Evolutionary conservation across 805 yeast genomes (phyloP).

Genomic region (Saturnispora besseyi): DNA sequence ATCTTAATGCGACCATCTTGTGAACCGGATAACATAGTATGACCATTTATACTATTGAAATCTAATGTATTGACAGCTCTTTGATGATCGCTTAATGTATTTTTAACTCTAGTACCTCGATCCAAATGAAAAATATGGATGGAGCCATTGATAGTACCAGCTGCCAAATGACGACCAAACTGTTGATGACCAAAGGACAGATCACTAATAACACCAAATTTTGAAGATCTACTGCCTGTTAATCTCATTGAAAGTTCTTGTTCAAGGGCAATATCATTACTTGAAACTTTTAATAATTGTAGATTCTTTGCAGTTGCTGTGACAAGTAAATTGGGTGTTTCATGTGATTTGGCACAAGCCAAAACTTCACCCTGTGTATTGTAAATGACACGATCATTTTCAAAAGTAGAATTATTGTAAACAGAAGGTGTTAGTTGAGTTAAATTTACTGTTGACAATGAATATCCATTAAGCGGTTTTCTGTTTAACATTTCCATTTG

Average conservation of each 20-base stretch:
- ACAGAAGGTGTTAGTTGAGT: conserved; percentile 12
- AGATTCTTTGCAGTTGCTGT: conserved; percentile 36
- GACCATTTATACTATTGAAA: conserved; percentile 32
- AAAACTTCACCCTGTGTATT: conserved; percentile 29
- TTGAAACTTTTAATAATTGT: conserved; percentile 31
- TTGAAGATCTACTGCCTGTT: conserved; percentile 25
- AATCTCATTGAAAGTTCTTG: conserved; percentile 28
- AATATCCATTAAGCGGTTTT: not conserved
- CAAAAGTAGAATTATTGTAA: conserved; percentile 4
- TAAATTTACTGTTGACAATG: not conserved
- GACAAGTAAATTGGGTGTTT: conserved; percentile 29
- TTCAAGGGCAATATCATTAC: conserved; percentile 24
- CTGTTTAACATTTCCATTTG: not conserved
- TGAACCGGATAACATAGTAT: conserved; percentile 50
- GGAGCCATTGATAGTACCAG: conserved; percentile 40
- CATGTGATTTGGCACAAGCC: conserved; percentile 27
- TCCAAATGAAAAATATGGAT: conserved; percentile 29
- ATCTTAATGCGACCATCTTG: conserved; percentile 72
- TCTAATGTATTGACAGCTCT: conserved; percentile 39
- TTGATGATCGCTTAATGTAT: conserved; percentile 33
- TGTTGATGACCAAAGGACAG: conserved; percentile 35
- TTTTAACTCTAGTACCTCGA: conserved; percentile 23
- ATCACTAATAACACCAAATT: conserved; percentile 35
- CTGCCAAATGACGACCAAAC: conserved; percentile 33
- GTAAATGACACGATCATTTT: conserved; percentile 21